Conservation (phyloP, 1,284 basidiomycete species). For the Mycena sp. region DNA sequence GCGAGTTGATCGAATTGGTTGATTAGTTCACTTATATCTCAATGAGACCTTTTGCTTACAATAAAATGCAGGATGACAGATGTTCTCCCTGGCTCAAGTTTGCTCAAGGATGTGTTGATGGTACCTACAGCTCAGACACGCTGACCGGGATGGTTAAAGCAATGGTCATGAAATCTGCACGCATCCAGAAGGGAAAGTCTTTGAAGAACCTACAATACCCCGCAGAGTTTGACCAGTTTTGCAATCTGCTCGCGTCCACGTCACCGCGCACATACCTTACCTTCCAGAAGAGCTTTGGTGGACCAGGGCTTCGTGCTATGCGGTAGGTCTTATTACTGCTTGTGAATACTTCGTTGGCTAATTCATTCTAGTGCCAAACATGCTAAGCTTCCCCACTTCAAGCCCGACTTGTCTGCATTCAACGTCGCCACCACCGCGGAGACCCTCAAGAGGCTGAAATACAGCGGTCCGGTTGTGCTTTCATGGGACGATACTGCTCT, state of each 20-base stretch:
- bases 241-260: conserved; percentile 20
- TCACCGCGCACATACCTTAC: conserved; percentile 24
- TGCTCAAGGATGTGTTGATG: too few relatives aligned
- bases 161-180: conserved; percentile 28
- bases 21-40: neutral
- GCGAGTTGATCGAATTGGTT: conserved; percentile 30
- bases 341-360: neutral
- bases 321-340: neutral
- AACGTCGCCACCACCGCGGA: conserved; percentile 15
- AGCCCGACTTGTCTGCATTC: conserved; percentile 20
- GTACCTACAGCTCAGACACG: conserved; percentile 25
- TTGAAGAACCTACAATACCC: conserved; percentile 32
- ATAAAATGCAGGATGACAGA: conserved; percentile 18
- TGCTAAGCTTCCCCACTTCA: conserved; percentile 29
- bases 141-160: conserved; percentile 34
- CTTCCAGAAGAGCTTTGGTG: conserved; percentile 27
- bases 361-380: neutral
- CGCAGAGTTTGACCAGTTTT: too few relatives aligned
- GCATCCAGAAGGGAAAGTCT: conserved; percentile 19
- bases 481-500: conserved; percentile 36
- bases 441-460: conserved; percentile 22
- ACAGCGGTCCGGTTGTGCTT: conserved; percentile 27
- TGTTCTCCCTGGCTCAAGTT: conserved; percentile 30
- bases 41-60: neutral
- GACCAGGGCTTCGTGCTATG: conserved; percentile 1